A percentile compares a stretch with the other conserved stretches of the same genome.
phyloP scores from a whole-genome alignment of 148 eudicot species.

The Rhododendron mucronatum region DNA sequence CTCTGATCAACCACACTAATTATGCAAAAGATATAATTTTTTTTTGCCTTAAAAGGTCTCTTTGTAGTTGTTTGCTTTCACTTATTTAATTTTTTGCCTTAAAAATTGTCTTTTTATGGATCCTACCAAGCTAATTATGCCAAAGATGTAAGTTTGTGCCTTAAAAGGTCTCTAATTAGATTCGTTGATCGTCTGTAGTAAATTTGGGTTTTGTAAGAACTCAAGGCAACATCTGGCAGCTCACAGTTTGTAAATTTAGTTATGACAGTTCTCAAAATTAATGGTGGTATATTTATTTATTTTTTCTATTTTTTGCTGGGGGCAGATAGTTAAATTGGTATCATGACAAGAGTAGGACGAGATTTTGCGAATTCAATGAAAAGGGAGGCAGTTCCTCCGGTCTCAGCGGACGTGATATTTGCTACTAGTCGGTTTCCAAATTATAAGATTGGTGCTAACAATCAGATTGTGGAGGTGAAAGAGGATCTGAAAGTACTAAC shows the following conservation, averaged over 20 bases:
- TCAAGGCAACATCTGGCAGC: constrained; percentile 15
- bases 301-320: background rate
- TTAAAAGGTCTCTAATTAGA: constrained; percentile 6
- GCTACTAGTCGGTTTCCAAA: constrained; percentile 82
- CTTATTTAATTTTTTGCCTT: background rate
- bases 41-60: background rate
- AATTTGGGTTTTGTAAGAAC: constrained; percentile 20
- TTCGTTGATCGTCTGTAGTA: background rate
- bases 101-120: background rate
- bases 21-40: background rate
- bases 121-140: background rate
- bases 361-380: constrained; percentile 72
- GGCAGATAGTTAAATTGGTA: constrained; percentile 22
- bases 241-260: background rate
- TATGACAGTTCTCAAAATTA: background rate
- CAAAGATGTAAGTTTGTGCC: background rate
- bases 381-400: constrained; percentile 71
- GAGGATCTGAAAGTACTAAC: constrained; percentile 51
- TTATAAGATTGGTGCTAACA: constrained; percentile 74
- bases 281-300: constrained; percentile 8
- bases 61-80: constrained; percentile 13
- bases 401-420: constrained; percentile 83
- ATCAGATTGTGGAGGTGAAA: constrained; percentile 73
- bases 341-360: constrained; percentile 86
- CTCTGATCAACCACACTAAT: background rate